Evolutionary conservation across 1,284 basidiomycete species (phyloP).

Genomic region (Boletus albobrunnescens): DNA sequence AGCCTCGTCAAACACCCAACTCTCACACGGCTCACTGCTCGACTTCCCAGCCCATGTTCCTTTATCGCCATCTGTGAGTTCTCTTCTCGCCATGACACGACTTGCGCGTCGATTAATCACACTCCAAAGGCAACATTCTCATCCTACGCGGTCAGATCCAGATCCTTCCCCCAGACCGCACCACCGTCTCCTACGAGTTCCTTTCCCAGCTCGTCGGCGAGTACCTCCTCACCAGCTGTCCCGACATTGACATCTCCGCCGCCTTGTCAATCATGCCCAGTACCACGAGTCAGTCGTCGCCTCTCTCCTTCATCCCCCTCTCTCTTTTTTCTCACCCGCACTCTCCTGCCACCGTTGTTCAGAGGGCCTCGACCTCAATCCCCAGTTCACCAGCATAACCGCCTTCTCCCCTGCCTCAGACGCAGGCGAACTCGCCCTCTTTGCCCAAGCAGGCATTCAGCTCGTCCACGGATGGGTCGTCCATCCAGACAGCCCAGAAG

Average conservation of each 20-base stretch:
- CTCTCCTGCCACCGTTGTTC: too few relatives aligned
- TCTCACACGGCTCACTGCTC: too few relatives aligned
- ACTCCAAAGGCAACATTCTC: slow-evolving; percentile 74
- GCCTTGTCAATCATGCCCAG: slow-evolving; percentile 80
- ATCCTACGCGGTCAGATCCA: slow-evolving; percentile 74
- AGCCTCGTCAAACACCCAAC: slow-evolving; percentile 27
- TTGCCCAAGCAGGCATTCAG: slow-evolving; percentile 74
- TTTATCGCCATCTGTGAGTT: slow-evolving; percentile 80
- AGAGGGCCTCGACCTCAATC: slow-evolving; percentile 87
- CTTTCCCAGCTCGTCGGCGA: slow-evolving; percentile 80
- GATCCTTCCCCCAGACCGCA: slow-evolving; percentile 61
- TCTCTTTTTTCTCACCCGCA: background rate
- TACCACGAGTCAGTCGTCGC: slow-evolving; percentile 60
- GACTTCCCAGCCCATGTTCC: slow-evolving; percentile 55
- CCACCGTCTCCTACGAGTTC: slow-evolving; percentile 77
- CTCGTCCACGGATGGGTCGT: slow-evolving; percentile 93
- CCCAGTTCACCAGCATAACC: slow-evolving; percentile 65
- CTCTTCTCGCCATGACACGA: background rate
- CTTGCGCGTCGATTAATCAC: too few relatives aligned
- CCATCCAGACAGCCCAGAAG: slow-evolving; percentile 66
- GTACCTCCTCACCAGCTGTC: slow-evolving; percentile 62
- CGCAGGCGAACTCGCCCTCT: slow-evolving; percentile 76
- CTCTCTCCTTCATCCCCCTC: too few relatives aligned
- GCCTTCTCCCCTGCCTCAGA: slow-evolving; percentile 62
- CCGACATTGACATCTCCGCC: slow-evolving; percentile 71